Percentiles rank a stretch among this genome's conserved stretches.
phyloP scores from a whole-genome alignment of 306 rosid genomes.

The Quercus wislizeni region DNA sequence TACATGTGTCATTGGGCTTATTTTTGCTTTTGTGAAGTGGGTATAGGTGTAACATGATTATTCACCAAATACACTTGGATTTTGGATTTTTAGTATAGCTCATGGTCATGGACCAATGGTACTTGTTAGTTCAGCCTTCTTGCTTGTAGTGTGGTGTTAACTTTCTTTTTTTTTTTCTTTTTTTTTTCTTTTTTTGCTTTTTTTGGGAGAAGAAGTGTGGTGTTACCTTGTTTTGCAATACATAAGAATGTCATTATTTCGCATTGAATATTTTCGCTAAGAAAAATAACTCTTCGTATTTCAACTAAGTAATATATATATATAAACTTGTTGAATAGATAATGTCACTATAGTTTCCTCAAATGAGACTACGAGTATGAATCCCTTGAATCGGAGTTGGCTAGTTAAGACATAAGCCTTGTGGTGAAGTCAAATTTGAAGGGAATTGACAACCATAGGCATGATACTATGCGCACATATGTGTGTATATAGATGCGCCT shows the following conservation, averaged over 20 bases:
- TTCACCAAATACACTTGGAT: background rate
- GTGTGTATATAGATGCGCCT: too few relatives aligned
- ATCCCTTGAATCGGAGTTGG: too few relatives aligned
- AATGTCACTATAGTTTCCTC: too few relatives aligned
- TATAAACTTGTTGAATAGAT: too few relatives aligned
- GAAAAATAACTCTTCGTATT: background rate
- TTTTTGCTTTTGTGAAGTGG: background rate
- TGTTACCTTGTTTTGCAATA: background rate
- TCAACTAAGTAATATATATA: background rate
- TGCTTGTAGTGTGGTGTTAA: background rate
- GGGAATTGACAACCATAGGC: too few relatives aligned
- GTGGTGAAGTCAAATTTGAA: too few relatives aligned
- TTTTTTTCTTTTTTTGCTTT: too few relatives aligned
- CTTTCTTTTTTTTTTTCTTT: background rate
- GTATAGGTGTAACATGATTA: background rate
- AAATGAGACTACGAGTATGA: too few relatives aligned
- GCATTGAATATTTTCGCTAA: background rate
- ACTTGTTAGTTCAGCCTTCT: background rate
- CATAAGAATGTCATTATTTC: background rate
- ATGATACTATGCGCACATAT: too few relatives aligned
- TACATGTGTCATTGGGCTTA: background rate
- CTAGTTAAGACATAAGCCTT: too few relatives aligned
- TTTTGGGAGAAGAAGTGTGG: background rate
- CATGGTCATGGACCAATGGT: background rate
- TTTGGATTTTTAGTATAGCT: background rate